These are phyloP conservation scores for Setomelanomma holmii DNA, from an alignment of 2,329 filamentous ascomycete genomes.

Conservation along the genomic window DNA sequence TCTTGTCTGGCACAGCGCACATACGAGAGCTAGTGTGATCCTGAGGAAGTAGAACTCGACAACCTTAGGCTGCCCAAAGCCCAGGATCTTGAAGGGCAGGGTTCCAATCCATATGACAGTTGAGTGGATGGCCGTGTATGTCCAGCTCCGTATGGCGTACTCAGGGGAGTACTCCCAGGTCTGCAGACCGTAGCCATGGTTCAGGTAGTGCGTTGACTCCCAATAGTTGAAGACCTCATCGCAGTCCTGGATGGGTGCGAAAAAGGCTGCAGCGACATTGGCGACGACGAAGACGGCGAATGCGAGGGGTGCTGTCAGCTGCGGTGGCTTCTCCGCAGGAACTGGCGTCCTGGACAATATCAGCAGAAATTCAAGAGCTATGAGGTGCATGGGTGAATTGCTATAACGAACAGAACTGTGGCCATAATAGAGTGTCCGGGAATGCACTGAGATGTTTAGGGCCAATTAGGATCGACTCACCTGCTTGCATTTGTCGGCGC, in stretches of 20 bases:
- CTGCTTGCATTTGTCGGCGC: constrained; percentile 4
- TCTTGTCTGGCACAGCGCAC: constrained; percentile 81
- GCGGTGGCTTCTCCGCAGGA: constrained; percentile 39
- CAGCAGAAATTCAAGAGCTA: too few relatives aligned
- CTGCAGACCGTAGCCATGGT: constrained; percentile 90
- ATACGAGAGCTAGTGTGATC: constrained; percentile 74
- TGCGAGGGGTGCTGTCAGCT: constrained; percentile 72
- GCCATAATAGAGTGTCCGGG: not conserved
- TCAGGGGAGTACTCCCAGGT: constrained; percentile 99
- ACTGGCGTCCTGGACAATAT: constrained; percentile 6
- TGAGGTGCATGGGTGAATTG: too few relatives aligned
- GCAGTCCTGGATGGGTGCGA: constrained; percentile 94
- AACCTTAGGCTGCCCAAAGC: constrained; percentile 50
- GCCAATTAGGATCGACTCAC: not conserved
- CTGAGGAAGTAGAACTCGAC: constrained; percentile 88
- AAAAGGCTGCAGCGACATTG: constrained; percentile 77
- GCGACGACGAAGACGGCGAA: constrained; percentile 82
- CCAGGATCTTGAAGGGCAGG: constrained; percentile 52
- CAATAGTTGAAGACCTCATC: constrained; percentile 99
- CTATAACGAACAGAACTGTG: too few relatives aligned
- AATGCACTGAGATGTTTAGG: not conserved
- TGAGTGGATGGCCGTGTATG: constrained; percentile 84
- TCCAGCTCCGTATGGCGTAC: constrained; percentile 94
- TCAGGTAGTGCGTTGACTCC: constrained; percentile 95
- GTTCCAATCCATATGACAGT: constrained; percentile 71